A percentile compares a stretch with the other conserved stretches of the same genome.
Evolutionary conservation across 805 yeast species (phyloP).

Genomic region (Middelhovenomyces tepae): DNA sequence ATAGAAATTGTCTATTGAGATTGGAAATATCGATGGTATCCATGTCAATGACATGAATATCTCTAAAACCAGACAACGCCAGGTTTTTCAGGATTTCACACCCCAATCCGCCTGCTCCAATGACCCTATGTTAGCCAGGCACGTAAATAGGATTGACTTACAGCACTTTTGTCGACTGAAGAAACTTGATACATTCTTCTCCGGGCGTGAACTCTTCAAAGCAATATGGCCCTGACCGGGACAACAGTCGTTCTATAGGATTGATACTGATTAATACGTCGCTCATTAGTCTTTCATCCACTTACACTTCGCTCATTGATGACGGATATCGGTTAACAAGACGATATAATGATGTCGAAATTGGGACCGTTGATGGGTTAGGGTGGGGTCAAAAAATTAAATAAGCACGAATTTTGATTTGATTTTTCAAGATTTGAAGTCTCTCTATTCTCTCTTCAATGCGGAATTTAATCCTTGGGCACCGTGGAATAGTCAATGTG

Average conservation of each 20-base stretch:
- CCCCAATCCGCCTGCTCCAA: slow-evolving; percentile 82
- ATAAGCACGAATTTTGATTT: no score
- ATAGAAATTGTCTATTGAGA: slow-evolving; percentile 67
- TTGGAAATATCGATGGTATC: slow-evolving; percentile 74
- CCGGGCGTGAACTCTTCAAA: slow-evolving; percentile 32
- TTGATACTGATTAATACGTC: not conserved
- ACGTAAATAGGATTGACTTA: slow-evolving; percentile 15
- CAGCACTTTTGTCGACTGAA: slow-evolving; percentile 27
- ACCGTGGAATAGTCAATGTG: slow-evolving; percentile 31
- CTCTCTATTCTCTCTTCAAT: no score
- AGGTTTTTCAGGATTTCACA: slow-evolving; percentile 71
- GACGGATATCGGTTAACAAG: no score
- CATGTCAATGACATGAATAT: slow-evolving; percentile 69
- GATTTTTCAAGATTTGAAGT: no score
- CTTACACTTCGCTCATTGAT: not conserved
- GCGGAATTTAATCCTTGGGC: slow-evolving; percentile 19
- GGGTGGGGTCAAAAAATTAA: no score
- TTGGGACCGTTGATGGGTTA: no score
- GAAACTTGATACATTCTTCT: slow-evolving; percentile 18
- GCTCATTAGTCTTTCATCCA: not conserved
- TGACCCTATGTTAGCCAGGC: slow-evolving; percentile 17
- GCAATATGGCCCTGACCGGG: slow-evolving; percentile 26
- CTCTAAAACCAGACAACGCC: slow-evolving; percentile 57
- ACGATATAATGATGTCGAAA: no score
- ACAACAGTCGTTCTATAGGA: slow-evolving; percentile 1